Evolutionary conservation across 495 filamentous ascomycete species (phyloP), one percentile per base, ranked within the genome.

Genomic region (Penicillium bialowiezense): DNA sequence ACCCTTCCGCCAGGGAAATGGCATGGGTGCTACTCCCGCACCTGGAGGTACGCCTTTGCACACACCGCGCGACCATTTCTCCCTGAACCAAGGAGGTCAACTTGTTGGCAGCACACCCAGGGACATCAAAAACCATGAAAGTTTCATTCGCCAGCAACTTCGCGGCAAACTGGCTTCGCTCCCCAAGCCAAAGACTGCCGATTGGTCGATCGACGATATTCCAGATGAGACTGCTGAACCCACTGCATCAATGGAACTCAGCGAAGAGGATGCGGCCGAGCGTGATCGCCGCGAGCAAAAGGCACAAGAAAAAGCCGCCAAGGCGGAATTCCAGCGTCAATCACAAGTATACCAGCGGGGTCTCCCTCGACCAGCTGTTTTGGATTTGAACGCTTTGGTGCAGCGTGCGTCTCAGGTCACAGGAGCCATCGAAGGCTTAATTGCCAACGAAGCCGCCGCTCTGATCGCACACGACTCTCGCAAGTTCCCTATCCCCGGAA

Each of bases 31-130:
- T 8, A 95, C 90, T 12, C 89, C 89, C 8, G 74, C 83, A 64
- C 74, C 75, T 10, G 74, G 68, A 28, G 88, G 89, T 35, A 98
- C 93, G 1, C 93, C 93, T 7, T 74, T 96, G 73, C 84, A 89
- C 13, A 98, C 93, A 9, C 93, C 93, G 9, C 80, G 95, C 41
- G 93, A 98, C 63, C 89, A 79, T 40, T 89, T 97, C 55, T 80
- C 88, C 2, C 80, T 98, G 39, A 98, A 97, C 60, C 70, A 80
- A 38, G 64, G 79, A 12, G 78, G 78, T 34, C 80, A 85, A 34
- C 67, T 90, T 32, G 77, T 90, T 33, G 83, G 83, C 19, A 86
- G 81, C 31, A 93, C 93, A 5, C 87, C 92, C 7, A 77, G 80
- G 24, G 93, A 98, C 41, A 74, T 88, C 35, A 86, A 81, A 60